phyloP scores from a whole-genome alignment of 2,329 filamentous ascomycete genomes.

The Colletotrichum tanaceti region DNA sequence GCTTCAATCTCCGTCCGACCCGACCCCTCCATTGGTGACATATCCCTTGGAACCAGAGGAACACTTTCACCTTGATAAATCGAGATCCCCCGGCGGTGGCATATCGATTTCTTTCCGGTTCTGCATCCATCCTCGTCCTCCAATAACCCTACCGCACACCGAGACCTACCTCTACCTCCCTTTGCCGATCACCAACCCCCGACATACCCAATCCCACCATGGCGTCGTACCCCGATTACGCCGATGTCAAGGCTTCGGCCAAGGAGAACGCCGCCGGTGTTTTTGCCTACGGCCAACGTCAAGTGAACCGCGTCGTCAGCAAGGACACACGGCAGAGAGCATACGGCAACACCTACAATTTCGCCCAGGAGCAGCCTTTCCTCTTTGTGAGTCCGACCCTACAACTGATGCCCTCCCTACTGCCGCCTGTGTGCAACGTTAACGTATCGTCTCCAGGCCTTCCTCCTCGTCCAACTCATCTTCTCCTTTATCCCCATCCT shows the following conservation, averaged over 20 bases:
- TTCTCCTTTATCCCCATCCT: slow-evolving; percentile 75
- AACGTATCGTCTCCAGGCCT: slow-evolving; percentile 62
- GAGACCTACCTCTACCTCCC: neutral
- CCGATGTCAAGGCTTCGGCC: slow-evolving; percentile 45
- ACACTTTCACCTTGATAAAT: neutral
- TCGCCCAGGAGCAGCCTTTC: slow-evolving; percentile 74
- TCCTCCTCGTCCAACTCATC: slow-evolving; percentile 72
- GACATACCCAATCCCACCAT: neutral
- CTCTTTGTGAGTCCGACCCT: slow-evolving; percentile 68
- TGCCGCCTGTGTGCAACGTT: slow-evolving; percentile 11
- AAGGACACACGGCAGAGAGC: slow-evolving; percentile 70
- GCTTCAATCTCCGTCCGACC: neutral
- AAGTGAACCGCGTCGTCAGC: slow-evolving; percentile 65
- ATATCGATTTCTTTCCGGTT: neutral
- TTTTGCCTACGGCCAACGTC: slow-evolving; percentile 56
- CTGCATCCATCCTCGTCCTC: too few species aligned
- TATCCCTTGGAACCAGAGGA: slow-evolving; percentile 3
- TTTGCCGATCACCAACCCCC: neutral
- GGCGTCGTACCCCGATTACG: slow-evolving; percentile 37
- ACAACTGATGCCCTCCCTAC: neutral
- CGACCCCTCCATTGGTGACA: neutral
- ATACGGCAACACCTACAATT: slow-evolving; percentile 63
- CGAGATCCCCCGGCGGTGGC: neutral
- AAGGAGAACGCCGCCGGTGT: slow-evolving; percentile 51
- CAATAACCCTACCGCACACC: neutral